Evolutionary conservation across 1,139 yeast species (phyloP).

Genomic region (Entelexis sorbosivorans): DNA sequence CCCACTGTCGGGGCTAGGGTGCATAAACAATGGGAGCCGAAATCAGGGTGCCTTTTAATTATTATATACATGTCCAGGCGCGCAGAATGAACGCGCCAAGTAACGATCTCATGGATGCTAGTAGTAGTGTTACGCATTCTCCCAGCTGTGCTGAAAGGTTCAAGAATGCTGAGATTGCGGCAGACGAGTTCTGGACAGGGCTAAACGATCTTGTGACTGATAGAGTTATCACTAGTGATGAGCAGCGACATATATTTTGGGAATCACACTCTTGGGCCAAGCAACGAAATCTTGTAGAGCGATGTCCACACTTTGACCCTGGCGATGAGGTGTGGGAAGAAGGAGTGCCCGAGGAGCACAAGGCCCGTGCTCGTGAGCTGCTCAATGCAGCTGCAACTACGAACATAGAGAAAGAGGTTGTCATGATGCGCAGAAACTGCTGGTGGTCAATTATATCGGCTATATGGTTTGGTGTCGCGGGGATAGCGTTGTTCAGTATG

Average conservation of each 20-base stretch:
- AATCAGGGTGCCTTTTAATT: no score
- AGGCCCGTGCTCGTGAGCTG: not conserved
- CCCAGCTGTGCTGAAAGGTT: not conserved
- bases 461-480: not conserved
- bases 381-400: not conserved
- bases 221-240: not conserved
- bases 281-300: not conserved
- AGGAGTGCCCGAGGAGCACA: not conserved
- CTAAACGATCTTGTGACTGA: not conserved
- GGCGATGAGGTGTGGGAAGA: not conserved
- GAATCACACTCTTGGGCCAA: not conserved
- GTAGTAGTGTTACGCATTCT: no score
- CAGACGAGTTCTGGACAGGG: not conserved
- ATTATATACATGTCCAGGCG: no score
- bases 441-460: not conserved
- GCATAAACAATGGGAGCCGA: no score
- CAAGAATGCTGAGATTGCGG: not conserved
- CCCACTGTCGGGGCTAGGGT: no score
- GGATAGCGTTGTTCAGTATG: not conserved
- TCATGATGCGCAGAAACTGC: not conserved
- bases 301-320: not conserved
- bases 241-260: not conserved
- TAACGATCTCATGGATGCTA: no score
- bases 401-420: not conserved
- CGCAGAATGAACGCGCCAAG: no score